Evolutionary conservation across 176 grass and related monocot genomes (phyloP).

Genomic region (Tillandsia leiboldiana): DNA sequence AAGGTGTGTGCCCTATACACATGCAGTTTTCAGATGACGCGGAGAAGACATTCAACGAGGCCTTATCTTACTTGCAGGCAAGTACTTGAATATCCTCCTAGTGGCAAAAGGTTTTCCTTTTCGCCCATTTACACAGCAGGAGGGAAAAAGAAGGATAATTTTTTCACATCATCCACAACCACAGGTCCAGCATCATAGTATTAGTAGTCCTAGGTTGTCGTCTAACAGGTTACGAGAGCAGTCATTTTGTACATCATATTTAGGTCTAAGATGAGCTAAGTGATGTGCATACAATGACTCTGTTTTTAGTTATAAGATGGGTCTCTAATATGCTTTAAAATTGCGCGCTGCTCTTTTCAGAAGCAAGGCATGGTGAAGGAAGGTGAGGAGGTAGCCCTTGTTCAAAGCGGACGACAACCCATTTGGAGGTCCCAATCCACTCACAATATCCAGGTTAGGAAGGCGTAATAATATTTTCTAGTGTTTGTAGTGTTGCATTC

Average conservation of each 20-base stretch:
- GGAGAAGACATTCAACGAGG: conserved; percentile 69
- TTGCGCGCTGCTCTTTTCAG: conserved; percentile 28
- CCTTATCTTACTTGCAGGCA: conserved; percentile 89
- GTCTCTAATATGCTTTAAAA: conserved; percentile 6
- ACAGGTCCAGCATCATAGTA: no score
- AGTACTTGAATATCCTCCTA: conserved; percentile 12
- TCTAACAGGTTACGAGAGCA: no score
- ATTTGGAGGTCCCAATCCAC: conserved; percentile 99
- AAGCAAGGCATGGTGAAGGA: conserved; percentile 91
- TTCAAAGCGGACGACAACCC: conserved; percentile 81
- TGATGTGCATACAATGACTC: not conserved
- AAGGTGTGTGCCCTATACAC: conserved; percentile 76
- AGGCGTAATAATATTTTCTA: conserved; percentile 37
- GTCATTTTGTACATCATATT: no score
- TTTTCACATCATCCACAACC: no score
- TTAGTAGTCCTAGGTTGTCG: no score
- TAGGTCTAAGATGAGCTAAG: not conserved
- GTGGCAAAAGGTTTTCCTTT: no score
- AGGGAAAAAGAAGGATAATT: no score
- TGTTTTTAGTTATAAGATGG: not conserved
- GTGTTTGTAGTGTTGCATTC: not conserved
- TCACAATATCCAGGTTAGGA: conserved; percentile 91
- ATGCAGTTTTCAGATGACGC: conserved; percentile 80
- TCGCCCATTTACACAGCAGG: no score
- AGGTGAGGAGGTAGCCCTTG: conserved; percentile 79